phyloP scores from a whole-genome alignment of 2,329 filamentous ascomycete species.

The Penicillium sp. region DNA sequence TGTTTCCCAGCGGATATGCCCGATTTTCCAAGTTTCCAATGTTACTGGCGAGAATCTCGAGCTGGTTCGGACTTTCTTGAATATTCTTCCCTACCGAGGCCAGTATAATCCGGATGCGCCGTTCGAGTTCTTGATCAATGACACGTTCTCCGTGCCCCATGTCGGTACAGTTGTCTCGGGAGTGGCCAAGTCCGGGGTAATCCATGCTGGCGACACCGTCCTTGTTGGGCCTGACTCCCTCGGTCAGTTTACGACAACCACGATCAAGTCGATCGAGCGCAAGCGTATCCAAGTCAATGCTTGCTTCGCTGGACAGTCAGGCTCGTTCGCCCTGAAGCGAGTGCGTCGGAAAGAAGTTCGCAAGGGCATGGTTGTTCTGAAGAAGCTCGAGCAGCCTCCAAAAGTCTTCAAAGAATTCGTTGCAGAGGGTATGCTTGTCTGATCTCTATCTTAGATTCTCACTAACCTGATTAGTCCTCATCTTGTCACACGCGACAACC shows the following conservation, averaged over 20 bases:
- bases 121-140: constrained; percentile 95
- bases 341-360: constrained; percentile 89
- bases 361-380: constrained; percentile 96
- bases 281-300: constrained; percentile 89
- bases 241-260: constrained; percentile 85
- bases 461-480: constrained; percentile 67
- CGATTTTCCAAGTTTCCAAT: constrained; percentile 97
- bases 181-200: constrained; percentile 83
- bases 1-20: constrained; percentile 91
- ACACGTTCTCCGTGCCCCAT: constrained; percentile 97
- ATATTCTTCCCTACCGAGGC: constrained; percentile 92
- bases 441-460: not conserved
- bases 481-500: constrained; percentile 93
- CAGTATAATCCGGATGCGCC: constrained; percentile 86
- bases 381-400: constrained; percentile 75
- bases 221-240: constrained; percentile 88
- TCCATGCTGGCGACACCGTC: constrained; percentile 88
- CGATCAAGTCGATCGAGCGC: constrained; percentile 88
- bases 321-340: constrained; percentile 86
- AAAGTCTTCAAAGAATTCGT: constrained; percentile 79
- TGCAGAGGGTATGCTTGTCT: constrained; percentile 66
- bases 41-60: constrained; percentile 92
- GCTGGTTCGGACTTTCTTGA: constrained; percentile 88
- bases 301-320: constrained; percentile 88
- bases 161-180: constrained; percentile 95